These are phyloP conservation scores for Colletotrichum eremochloae DNA, from an alignment of 2,329 filamentous ascomycete genomes.

Conservation along the genomic window DNA sequence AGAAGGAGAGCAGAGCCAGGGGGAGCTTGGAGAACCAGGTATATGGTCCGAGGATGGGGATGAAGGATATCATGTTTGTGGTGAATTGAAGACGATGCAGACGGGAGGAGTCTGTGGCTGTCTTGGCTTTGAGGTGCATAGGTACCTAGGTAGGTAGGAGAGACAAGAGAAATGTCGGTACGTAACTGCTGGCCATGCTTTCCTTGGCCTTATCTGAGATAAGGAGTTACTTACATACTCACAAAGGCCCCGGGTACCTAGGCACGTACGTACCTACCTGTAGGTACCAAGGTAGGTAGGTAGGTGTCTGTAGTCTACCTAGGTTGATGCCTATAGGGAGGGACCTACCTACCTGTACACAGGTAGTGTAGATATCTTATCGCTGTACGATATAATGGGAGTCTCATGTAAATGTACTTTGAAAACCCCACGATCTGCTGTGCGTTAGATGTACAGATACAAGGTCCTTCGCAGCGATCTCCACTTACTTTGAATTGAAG, in stretches of 20 bases:
- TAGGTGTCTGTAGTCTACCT: background rate
- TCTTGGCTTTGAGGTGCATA: background rate
- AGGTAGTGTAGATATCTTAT: background rate
- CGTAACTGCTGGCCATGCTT: background rate
- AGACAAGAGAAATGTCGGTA: slow-evolving; percentile 1
- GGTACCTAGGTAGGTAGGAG: background rate
- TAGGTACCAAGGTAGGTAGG: too few relatives aligned
- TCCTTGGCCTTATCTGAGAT: slow-evolving; percentile 8
- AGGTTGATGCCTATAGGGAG: too few relatives aligned
- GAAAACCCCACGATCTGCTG: fast-evolving
- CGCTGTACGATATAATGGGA: too few relatives aligned
- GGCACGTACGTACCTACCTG: background rate
- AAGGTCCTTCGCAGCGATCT: fast-evolving
- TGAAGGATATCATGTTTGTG: background rate
- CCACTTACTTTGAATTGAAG: slow-evolving; percentile 10
- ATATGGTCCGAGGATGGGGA: background rate
- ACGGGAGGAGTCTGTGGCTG: slow-evolving; percentile 15
- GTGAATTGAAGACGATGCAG: slow-evolving; percentile 10
- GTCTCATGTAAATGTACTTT: background rate
- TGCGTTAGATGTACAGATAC: background rate
- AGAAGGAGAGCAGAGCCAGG: background rate
- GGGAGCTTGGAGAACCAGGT: background rate
- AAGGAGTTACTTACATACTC: background rate
- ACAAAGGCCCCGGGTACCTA: background rate
- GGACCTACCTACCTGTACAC: too few relatives aligned